Conservation (phyloP, 2,329 filamentous ascomycete species). For the Plectosphaerella plurivora region DNA sequence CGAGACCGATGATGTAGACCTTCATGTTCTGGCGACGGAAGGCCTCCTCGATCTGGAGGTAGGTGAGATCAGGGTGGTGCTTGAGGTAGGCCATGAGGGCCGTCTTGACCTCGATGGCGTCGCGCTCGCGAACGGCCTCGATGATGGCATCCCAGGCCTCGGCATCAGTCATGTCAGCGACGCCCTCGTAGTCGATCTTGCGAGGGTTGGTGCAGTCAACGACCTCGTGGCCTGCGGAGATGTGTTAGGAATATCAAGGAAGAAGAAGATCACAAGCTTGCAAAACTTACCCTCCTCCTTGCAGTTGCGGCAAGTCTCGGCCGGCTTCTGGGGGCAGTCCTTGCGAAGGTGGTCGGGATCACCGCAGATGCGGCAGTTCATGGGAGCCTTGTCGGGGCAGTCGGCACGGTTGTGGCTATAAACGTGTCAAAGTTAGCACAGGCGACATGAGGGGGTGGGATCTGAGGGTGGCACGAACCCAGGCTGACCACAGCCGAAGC, state of each 20-base stretch:
- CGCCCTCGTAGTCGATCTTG: conserved; percentile 47
- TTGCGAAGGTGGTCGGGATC: conserved; percentile 50
- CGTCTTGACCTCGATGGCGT: conserved; percentile 60
- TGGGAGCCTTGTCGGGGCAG: conserved; percentile 56
- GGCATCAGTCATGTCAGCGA: conserved; percentile 47
- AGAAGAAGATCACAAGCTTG: not conserved
- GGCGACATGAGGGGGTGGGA: too few species aligned
- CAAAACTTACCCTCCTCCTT: conserved; percentile 48
- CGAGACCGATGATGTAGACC: conserved; percentile 59
- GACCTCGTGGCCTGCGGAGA: conserved; percentile 45
- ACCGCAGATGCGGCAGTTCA: conserved; percentile 57
- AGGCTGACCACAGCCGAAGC: conserved; percentile 42
- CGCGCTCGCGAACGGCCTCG: conserved; percentile 45
- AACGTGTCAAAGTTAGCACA: too few species aligned
- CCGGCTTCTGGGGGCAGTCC: conserved; percentile 59
- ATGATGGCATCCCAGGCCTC: conserved; percentile 54
- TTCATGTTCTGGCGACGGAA: conserved; percentile 51
- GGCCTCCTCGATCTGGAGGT: conserved; percentile 54
- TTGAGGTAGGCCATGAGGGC: conserved; percentile 59
- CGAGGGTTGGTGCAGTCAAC: conserved; percentile 55
- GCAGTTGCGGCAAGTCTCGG: conserved; percentile 58
- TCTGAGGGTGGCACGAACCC: conserved; percentile 19
- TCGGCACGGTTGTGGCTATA: conserved; percentile 47
- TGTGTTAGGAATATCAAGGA: not conserved
- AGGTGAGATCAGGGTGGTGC: conserved; percentile 51